Evolutionary conservation across 2,329 filamentous ascomycete species (phyloP).

Genomic region (Calycina marina): DNA sequence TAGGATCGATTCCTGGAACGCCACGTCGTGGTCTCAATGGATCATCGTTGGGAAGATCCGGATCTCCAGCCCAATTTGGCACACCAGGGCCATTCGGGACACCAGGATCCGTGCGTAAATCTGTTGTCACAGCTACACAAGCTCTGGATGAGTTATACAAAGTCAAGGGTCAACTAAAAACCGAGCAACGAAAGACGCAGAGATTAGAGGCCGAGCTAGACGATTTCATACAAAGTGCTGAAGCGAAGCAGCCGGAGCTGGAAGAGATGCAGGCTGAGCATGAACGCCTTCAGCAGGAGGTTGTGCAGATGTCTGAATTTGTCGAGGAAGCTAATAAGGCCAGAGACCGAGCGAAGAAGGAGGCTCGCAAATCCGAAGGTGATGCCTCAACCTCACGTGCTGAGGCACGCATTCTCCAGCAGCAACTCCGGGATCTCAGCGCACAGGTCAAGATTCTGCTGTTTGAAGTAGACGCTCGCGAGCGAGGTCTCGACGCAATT

Average conservation of each 20-base stretch:
- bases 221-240: slow-evolving; percentile 71
- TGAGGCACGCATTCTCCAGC: slow-evolving; percentile 66
- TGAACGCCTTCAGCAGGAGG: slow-evolving; percentile 63
- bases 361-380: slow-evolving; percentile 64
- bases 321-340: slow-evolving; percentile 72
- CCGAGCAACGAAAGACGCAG: slow-evolving; percentile 59
- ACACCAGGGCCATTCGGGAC: slow-evolving; percentile 44
- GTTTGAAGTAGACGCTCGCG: slow-evolving; percentile 69
- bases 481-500: slow-evolving; percentile 62
- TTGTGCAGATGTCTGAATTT: slow-evolving; percentile 71
- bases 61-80: slow-evolving; percentile 39
- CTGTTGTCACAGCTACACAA: slow-evolving; percentile 43
- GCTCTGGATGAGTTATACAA: slow-evolving; percentile 50
- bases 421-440: slow-evolving; percentile 79
- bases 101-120: slow-evolving; percentile 36
- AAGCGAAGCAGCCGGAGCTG: slow-evolving; percentile 76
- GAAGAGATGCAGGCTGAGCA: slow-evolving; percentile 74
- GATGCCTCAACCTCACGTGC: slow-evolving; percentile 47
- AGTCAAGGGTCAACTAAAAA: slow-evolving; percentile 57
- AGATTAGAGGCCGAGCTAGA: slow-evolving; percentile 67
- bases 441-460: slow-evolving; percentile 83
- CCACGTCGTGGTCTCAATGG: slow-evolving; percentile 39
- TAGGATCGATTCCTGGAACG: slow-evolving; percentile 41
- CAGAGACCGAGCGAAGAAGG: slow-evolving; percentile 64
- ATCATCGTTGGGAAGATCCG: slow-evolving; percentile 34